These are phyloP conservation scores for Nigrograna mackinnonii DNA, from an alignment of 2,329 filamentous ascomycete species.

Conservation along the genomic window DNA sequence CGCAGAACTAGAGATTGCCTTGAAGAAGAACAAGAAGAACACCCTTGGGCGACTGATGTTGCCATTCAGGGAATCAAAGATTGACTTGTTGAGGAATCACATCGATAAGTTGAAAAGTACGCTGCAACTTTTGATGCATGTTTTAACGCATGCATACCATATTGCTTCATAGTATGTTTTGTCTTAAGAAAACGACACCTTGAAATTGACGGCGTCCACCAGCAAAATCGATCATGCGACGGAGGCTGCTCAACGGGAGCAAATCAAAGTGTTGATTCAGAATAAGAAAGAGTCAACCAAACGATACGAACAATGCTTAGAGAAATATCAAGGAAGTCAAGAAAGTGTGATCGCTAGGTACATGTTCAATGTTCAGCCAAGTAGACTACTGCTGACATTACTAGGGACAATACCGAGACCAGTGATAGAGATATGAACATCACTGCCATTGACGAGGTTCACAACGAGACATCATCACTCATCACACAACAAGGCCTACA, in stretches of 20 bases:
- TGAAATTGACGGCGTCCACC: background rate
- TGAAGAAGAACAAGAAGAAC: constrained; percentile 30
- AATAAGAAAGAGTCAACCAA: constrained; percentile 24
- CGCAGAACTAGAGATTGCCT: constrained; percentile 21
- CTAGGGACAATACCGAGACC: too few species aligned
- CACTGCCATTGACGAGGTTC: background rate
- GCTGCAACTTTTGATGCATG: constrained; percentile 30
- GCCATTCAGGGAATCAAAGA: constrained; percentile 34
- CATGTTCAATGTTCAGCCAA: background rate
- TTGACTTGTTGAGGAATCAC: constrained; percentile 28
- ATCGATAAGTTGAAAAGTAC: constrained; percentile 36
- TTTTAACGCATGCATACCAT: constrained; percentile 28
- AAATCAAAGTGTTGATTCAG: constrained; percentile 26
- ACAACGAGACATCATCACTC: too few species aligned
- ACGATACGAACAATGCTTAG: constrained; percentile 27
- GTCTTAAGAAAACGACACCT: background rate
- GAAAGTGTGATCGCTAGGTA: too few species aligned
- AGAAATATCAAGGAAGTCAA: constrained; percentile 21
- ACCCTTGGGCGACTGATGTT: constrained; percentile 25
- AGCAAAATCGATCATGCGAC: constrained; percentile 24
- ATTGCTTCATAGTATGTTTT: constrained; percentile 18
- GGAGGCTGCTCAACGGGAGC: constrained; percentile 25
- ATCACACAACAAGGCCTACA: too few species aligned
- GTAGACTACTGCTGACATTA: too few species aligned
- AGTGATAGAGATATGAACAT: too few species aligned